Percentiles rank a stretch among this genome's conserved stretches.
Conservation (phyloP, 106 monocot genomes). For the Dendrobium catenatum region DNA sequence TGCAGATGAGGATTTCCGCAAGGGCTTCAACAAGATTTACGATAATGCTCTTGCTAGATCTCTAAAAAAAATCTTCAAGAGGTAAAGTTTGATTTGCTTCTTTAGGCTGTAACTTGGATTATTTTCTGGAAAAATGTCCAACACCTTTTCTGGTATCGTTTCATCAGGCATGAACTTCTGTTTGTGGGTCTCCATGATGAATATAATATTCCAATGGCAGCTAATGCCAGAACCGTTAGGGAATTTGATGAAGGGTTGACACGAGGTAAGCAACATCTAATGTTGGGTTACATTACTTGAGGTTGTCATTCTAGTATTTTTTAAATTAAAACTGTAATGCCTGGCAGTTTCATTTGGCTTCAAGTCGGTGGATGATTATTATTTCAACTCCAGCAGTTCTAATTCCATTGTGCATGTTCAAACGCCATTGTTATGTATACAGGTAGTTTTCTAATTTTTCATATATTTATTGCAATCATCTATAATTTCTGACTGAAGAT, state of each 20-base stretch:
- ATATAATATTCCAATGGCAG: slow-evolving; percentile 71
- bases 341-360: slow-evolving; percentile 92
- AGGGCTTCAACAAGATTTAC: slow-evolving; percentile 88
- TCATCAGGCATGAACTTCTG: slow-evolving; percentile 69
- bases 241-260: slow-evolving; percentile 95
- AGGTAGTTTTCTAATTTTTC: slow-evolving; percentile 35
- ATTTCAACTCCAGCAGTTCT: slow-evolving; percentile 83
- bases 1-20: slow-evolving; percentile 91
- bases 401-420: slow-evolving; percentile 51
- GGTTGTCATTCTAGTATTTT: neutral
- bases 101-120: neutral
- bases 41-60: slow-evolving; percentile 77
- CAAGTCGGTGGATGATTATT: slow-evolving; percentile 94
- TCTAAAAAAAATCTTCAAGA: slow-evolving; percentile 69
- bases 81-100: slow-evolving; percentile 31
- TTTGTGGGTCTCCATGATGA: slow-evolving; percentile 80
- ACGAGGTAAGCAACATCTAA: slow-evolving; percentile 42
- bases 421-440: slow-evolving; percentile 90
- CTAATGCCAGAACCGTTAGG: slow-evolving; percentile 76
- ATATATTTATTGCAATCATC: neutral
- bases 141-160: neutral
- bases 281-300: neutral
- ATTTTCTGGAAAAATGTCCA: neutral
- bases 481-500: neutral
- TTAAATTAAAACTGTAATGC: neutral